Percentiles rank a stretch among this genome's conserved stretches.
Evolutionary conservation across 179 eudicot genomes (phyloP).

Genomic region (Silene vulgaris): DNA sequence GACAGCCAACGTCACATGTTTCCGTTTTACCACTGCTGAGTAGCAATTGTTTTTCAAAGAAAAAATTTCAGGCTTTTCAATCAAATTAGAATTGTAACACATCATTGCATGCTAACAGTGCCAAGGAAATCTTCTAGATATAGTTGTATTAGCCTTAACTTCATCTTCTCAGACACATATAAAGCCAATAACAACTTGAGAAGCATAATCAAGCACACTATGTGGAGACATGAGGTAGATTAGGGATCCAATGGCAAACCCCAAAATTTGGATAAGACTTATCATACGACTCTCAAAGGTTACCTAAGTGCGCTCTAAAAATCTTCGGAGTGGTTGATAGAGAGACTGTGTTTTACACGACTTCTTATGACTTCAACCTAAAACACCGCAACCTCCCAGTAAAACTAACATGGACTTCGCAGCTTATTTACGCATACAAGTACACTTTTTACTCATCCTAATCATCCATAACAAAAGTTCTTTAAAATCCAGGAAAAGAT

Average conservation of each 20-base stretch:
- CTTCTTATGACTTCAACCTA: background rate
- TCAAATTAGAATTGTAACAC: background rate
- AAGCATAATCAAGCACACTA: too few species aligned
- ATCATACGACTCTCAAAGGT: background rate
- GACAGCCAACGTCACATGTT: background rate
- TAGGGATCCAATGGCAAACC: background rate
- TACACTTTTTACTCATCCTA: background rate
- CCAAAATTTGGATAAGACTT: background rate
- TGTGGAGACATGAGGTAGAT: background rate
- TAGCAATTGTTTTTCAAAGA: background rate
- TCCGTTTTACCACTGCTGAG: background rate
- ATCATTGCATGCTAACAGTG: background rate
- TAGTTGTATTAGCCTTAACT: too few species aligned
- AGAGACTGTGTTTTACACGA: background rate
- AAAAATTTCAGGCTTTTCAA: background rate
- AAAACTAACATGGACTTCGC: background rate
- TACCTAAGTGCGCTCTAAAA: background rate
- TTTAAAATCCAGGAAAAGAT: background rate
- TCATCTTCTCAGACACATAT: too few species aligned
- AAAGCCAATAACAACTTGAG: too few species aligned
- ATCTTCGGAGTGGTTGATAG: background rate
- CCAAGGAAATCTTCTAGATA: too few species aligned
- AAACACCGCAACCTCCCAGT: background rate
- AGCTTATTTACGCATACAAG: background rate
- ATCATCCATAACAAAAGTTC: background rate